Conservation (phyloP, 83 land plant species). For the Picea abies region DNA sequence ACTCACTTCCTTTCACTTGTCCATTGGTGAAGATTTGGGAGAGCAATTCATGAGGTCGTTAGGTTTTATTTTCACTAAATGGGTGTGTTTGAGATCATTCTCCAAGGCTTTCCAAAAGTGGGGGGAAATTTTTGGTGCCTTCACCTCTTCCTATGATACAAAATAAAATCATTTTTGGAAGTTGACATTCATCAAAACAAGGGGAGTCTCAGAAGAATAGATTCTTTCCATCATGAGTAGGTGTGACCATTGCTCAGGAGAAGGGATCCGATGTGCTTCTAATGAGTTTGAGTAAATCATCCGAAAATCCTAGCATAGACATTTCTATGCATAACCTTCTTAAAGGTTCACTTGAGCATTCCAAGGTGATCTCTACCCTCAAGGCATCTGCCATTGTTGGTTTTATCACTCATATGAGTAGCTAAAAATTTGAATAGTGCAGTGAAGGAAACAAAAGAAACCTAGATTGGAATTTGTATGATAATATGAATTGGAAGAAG, state of each 20-base stretch:
- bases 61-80: conserved; percentile 56
- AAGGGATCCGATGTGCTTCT: conserved; percentile 30
- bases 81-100: conserved; percentile 30
- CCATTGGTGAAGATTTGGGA: conserved; percentile 39
- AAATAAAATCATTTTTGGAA: conserved; percentile 35
- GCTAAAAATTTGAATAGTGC: conserved; percentile 65
- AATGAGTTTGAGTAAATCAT: conserved; percentile 47
- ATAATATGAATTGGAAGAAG: no score
- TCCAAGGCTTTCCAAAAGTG: not conserved
- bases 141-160: conserved; percentile 34
- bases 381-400: conserved; percentile 29
- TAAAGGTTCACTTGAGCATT: conserved; percentile 34
- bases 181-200: conserved; percentile 22
- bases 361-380: conserved; percentile 22
- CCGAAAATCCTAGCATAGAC: conserved; percentile 31
- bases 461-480: conserved; percentile 26
- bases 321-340: conserved; percentile 21
- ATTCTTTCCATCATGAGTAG: conserved; percentile 44
- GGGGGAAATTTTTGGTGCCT: not conserved
- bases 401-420: conserved; percentile 23
- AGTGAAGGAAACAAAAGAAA: conserved; percentile 46
- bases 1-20: conserved; percentile 23
- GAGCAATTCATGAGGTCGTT: conserved; percentile 39
- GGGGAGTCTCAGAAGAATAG: conserved; percentile 25
- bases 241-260: conserved; percentile 47